Conservation (phyloP, 2,329 filamentous ascomycete species). For the Penicillium sp. region DNA sequence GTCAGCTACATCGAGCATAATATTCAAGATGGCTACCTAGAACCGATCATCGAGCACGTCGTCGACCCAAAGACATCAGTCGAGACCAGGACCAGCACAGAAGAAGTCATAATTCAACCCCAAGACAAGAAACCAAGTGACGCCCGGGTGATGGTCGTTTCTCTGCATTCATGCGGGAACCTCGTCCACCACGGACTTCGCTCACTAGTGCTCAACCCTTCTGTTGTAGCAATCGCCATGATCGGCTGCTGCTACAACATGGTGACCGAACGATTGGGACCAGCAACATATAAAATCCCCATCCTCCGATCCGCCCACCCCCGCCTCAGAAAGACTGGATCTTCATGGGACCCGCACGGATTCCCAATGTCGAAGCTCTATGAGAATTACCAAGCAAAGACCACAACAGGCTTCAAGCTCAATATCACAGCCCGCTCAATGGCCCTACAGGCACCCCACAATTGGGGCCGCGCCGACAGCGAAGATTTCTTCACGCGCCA, state of each 20-base stretch:
- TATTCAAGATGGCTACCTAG: slow-evolving; percentile 44
- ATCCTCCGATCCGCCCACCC: slow-evolving; percentile 71
- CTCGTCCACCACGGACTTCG: slow-evolving; percentile 92
- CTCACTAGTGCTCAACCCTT: slow-evolving; percentile 77
- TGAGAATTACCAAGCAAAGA: slow-evolving; percentile 53
- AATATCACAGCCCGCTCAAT: slow-evolving; percentile 98
- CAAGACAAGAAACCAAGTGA: slow-evolving; percentile 14
- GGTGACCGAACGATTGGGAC: slow-evolving; percentile 82
- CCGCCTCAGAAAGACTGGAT: slow-evolving; percentile 65
- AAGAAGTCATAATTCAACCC: slow-evolving; percentile 1
- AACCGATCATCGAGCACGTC: slow-evolving; percentile 39
- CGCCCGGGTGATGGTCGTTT: slow-evolving; percentile 73
- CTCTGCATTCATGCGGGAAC: slow-evolving; percentile 95
- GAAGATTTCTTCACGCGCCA: slow-evolving; percentile 88
- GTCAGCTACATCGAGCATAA: slow-evolving; percentile 48
- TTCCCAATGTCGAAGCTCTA: slow-evolving; percentile 86
- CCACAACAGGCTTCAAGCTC: slow-evolving; percentile 66
- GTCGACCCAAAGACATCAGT: slow-evolving; percentile 22
- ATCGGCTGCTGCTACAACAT: slow-evolving; percentile 99
- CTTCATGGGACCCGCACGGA: slow-evolving; percentile 78
- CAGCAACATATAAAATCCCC: slow-evolving; percentile 81
- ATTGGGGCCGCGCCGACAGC: slow-evolving; percentile 82
- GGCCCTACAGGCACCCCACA: slow-evolving; percentile 91
- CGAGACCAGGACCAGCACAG: background rate
- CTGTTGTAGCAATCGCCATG: slow-evolving; percentile 86